Conservation (phyloP, 192 early-diverging fungal species). For the Obelidium mucronatum region DNA sequence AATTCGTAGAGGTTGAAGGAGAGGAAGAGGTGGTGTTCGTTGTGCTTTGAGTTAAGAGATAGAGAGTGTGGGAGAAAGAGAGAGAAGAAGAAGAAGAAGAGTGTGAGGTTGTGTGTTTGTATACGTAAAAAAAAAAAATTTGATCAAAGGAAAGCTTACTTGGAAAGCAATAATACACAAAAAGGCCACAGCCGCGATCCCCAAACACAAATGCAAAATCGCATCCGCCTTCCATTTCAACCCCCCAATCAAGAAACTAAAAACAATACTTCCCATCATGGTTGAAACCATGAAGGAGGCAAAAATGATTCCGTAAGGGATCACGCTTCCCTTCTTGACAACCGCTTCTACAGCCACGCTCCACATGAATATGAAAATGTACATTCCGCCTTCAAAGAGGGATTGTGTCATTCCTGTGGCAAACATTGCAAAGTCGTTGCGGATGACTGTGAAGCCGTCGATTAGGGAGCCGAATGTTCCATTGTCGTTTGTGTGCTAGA, state of each 20-base stretch:
- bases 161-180: too few species aligned
- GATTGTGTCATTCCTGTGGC: conserved; percentile 56
- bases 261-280: conserved; percentile 57
- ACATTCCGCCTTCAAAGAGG: conserved; percentile 59
- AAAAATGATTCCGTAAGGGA: conserved; percentile 61
- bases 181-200: too few species aligned
- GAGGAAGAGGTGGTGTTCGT: too few species aligned
- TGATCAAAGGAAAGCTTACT: too few species aligned
- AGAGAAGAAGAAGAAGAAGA: too few species aligned
- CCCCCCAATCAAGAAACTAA: conserved; percentile 2
- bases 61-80: too few species aligned
- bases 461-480: conserved; percentile 2
- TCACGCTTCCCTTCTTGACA: background rate
- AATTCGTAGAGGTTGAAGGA: too few species aligned
- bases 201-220: too few species aligned
- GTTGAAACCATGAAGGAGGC: conserved; percentile 58
- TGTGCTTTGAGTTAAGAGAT: too few species aligned
- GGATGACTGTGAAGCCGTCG: conserved; percentile 1
- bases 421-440: conserved; percentile 38
- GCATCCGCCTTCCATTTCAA: too few species aligned
- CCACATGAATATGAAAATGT: conserved; percentile 62
- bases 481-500: background rate
- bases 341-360: conserved; percentile 44
- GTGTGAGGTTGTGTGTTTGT: too few species aligned
- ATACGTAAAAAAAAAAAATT: too few species aligned